Percentiles rank a stretch among this genome's conserved stretches.
Conservation (phyloP, 768 basidiomycete species). For the Crucibulum laeve region DNA sequence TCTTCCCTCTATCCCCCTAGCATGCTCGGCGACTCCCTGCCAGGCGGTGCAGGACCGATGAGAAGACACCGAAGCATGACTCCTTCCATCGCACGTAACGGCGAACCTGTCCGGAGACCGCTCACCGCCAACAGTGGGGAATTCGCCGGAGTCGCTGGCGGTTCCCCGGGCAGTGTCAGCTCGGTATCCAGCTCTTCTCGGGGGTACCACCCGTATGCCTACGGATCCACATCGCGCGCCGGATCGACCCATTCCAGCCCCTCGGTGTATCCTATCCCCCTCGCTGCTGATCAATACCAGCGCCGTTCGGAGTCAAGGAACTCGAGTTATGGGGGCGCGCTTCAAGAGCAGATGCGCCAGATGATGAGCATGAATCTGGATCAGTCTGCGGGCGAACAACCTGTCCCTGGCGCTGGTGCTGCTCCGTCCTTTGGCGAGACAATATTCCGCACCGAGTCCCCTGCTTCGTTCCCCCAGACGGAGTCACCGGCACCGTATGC, state of each 20-base stretch:
- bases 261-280: slow-evolving; percentile 32
- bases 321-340: slow-evolving; percentile 30
- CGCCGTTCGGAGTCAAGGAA: slow-evolving; percentile 34
- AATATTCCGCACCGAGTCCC: slow-evolving; percentile 38
- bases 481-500: slow-evolving; percentile 34
- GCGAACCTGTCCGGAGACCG: slow-evolving; percentile 46
- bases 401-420: slow-evolving; percentile 1
- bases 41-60: slow-evolving; percentile 50
- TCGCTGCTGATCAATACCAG: slow-evolving; percentile 28
- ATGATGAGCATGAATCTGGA: slow-evolving; percentile 28
- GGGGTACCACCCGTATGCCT: slow-evolving; percentile 58
- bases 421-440: slow-evolving; percentile 21
- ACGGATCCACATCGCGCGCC: slow-evolving; percentile 30
- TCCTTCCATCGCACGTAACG: slow-evolving; percentile 53
- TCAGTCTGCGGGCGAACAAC: background rate
- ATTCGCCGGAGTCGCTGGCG: slow-evolving; percentile 23
- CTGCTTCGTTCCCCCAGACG: slow-evolving; percentile 32
- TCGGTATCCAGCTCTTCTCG: slow-evolving; percentile 28
- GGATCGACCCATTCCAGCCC: slow-evolving; percentile 44
- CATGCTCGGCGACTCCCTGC: slow-evolving; percentile 23
- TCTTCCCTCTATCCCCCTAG: slow-evolving; percentile 42
- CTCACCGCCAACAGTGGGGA: slow-evolving; percentile 39
- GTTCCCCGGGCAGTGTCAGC: slow-evolving; percentile 26
- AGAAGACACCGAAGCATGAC: slow-evolving; percentile 77
- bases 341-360: slow-evolving; percentile 42